A percentile compares a stretch with the other conserved stretches of the same genome.
Conservation (phyloP, 257 asterid species). For the Solanum dulcamara region DNA sequence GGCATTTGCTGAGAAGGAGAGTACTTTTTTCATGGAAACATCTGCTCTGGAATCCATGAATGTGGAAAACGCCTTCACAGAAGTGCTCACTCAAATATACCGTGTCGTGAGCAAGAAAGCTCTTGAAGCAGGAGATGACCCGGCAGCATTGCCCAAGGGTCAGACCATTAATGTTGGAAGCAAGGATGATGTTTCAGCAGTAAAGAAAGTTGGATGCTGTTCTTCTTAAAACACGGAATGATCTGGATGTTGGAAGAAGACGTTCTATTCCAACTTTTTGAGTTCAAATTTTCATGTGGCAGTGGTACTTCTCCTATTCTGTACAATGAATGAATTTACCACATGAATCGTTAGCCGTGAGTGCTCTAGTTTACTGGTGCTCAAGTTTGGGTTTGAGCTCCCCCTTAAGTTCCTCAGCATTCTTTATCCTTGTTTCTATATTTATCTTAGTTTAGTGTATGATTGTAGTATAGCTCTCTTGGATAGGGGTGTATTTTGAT, state of each 20-base stretch:
- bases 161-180: constrained; percentile 46
- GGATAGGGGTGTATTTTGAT: not conserved
- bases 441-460: not conserved
- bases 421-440: not conserved
- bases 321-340: not conserved
- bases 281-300: not conserved
- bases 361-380: not conserved
- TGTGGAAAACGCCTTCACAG: constrained; percentile 65
- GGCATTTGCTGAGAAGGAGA: constrained; percentile 54
- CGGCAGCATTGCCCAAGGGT: constrained; percentile 45
- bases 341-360: not conserved
- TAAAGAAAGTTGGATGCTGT: constrained; percentile 61
- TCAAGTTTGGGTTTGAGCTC: not conserved
- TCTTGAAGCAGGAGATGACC: constrained; percentile 43
- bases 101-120: constrained; percentile 50
- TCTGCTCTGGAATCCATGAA: constrained; percentile 67
- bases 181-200: constrained; percentile 62
- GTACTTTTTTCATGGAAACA: constrained; percentile 55
- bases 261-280: not conserved
- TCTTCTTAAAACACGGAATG: constrained; percentile 19
- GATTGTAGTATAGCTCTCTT: not conserved
- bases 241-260: not conserved
- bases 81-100: constrained; percentile 56
- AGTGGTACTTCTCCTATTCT: not conserved
- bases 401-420: not conserved